Base-by-base conservation (phyloP, 1,139 yeast genomes). In the Candida freyschussii region DNA sequence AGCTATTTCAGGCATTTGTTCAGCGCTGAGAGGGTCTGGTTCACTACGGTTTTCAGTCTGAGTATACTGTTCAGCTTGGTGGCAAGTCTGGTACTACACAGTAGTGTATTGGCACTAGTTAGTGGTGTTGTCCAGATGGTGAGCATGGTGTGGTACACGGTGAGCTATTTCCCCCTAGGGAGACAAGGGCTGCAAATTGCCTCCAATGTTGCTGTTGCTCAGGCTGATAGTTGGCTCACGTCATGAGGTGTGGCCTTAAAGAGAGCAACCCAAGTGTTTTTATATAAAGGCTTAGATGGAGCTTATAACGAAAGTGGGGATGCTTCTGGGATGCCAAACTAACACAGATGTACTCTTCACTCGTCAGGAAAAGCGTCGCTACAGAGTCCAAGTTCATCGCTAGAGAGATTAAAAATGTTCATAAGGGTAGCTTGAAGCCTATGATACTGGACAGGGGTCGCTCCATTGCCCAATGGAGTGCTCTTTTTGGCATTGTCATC, bases 81-180 rank as follows among this genome's bases (percentile, higher is more conserved):
- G 5, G 62, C 69, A 33, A 60, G 74, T 42, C 53, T 75, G 32
- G 56, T 65, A 1, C 62, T 72, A 55, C 66, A 63, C 39, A 65
- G 70, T 37, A 63, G 73, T 1, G 29, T 76, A 4, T 55, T 73
- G 21, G 71, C 77, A 4, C 63, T 75, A 2, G 38, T 75, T 7
- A 69, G 72, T 47, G 77, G 78, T 13, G 59, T 60, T 2, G 44
- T 72, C 3, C 83, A 76, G 44, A 56, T 74, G 32, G 32, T 74
- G 3, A 61, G 74, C 45, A 76, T 75, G 10, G 35, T 74, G 6
- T 71, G 74, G 68, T 76, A 75, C 50, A 67, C 79, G 0, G 70
- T 75, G 6, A 75, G 82, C 44, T 76, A 76, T 50, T 75, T 76
- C 56, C 82, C 83, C 4, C 58, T 72, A 61, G 82, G 82, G 3